A percentile compares a stretch with the other conserved stretches of the same genome.
Conservation (phyloP, 2,329 filamentous ascomycete genomes). For the Chrysosporium keratinophilum region DNA sequence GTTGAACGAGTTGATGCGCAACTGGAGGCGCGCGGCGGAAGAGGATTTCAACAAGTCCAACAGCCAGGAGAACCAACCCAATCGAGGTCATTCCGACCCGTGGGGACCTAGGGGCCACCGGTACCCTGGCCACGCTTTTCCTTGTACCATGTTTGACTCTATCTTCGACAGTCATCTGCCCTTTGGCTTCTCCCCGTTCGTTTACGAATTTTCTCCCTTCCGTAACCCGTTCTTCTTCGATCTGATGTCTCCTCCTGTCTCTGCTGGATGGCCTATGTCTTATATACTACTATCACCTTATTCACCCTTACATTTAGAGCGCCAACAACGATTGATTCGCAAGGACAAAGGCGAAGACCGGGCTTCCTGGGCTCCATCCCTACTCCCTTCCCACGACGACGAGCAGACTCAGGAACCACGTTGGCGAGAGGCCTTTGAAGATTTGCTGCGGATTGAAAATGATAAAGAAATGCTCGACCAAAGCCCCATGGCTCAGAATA, state of each 20-base stretch:
- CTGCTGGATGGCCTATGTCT: constrained; percentile 31
- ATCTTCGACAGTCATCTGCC: constrained; percentile 28
- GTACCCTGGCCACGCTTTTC: constrained; percentile 17
- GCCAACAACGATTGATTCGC: constrained; percentile 28
- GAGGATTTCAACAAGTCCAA: constrained; percentile 7
- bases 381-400: constrained; percentile 24
- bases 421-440: constrained; percentile 51
- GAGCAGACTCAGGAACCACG: constrained; percentile 30
- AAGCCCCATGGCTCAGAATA: constrained; percentile 19
- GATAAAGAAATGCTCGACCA: constrained; percentile 34
- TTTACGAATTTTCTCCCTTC: constrained; percentile 24
- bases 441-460: constrained; percentile 44
- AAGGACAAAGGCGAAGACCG: constrained; percentile 22
- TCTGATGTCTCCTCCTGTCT: constrained; percentile 28
- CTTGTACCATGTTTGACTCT: constrained; percentile 26
- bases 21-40: constrained; percentile 9
- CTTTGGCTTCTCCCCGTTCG: constrained; percentile 25
- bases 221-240: constrained; percentile 25
- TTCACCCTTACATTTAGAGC: constrained; percentile 46
- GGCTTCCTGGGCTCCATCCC: constrained; percentile 28
- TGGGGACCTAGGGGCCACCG: constrained; percentile 17
- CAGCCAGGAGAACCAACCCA: not conserved
- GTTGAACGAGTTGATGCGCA: constrained; percentile 15
- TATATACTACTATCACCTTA: constrained; percentile 43
- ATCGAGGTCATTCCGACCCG: not conserved